Base-by-base conservation (phyloP, 2,329 filamentous ascomycete species). In the Aspergillus alliaceus region DNA sequence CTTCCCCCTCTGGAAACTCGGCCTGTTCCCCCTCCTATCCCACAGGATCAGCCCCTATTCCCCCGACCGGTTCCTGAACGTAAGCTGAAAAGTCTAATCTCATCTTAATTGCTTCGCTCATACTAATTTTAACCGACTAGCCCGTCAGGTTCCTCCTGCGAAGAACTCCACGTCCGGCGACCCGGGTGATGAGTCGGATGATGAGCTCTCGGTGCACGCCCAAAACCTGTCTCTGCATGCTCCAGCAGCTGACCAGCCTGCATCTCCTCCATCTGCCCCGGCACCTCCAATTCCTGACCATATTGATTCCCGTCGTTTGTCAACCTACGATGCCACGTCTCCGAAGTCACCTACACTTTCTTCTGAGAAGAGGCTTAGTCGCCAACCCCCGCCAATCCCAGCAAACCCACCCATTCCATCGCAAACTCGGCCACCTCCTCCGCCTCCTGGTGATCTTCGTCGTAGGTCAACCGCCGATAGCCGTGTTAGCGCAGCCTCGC, bases 141-240 rank as follows among this genome's bases (percentile, higher is more conserved):
- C 84, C 66, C 89, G 88, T 49, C 85, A 88, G 46, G 79, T 81
- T 1, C 84, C 84, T 49, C 79, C 79, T 32, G 80, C 83, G 37
- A 77, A 82, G 34, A 78, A 79, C 42, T 70, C 84, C 15, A 80
- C 82, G 48, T 90, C 90, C 39, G 87, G 86, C 46, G 91, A 87
- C 57, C 83, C 89, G 59, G 92, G 91, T 29, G 96, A 91, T 1
- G 90, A 90, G 71, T 95, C 93, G 42, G 93, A 96, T 66, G 93
- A 97, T 71, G 93, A 97, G 72, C 78, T 92, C 66, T 91, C 89
- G 9, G 75, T 68, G 69, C 82, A 66, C 72, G 75, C 63, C 75
- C 79, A 51, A 73, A 81, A 62, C 65, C 75, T 67, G 53, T 81
- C 78, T 18, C 63, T 77, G 44, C 74, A 74, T 20, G 75, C 79